Base-by-base conservation (phyloP, 1,284 basidiomycete species). In the Pterulicium gracile region DNA sequence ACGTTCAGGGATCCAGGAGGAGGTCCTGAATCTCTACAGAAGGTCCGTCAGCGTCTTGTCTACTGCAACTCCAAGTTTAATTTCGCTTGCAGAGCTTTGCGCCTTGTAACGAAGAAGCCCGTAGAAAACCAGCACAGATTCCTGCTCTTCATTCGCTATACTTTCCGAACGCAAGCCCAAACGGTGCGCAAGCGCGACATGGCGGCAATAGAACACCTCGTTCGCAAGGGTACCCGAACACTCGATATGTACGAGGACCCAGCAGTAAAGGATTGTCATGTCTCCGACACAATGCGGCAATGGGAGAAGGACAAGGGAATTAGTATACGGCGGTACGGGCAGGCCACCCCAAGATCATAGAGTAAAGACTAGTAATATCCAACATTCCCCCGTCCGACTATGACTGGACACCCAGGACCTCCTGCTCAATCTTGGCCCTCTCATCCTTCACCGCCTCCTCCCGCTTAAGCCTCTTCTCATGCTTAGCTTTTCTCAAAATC, bases 11-110 rank as follows among this genome's bases (percentile, higher is more conserved):
- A 64, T 87, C 18, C 85, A 88, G 58, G 76, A 64, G 53, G 79
- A 88, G 24, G 80, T 85, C 14, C 62, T 88, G 21, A 66, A 73
- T 12, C 67, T 88, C n/a, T 88, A 88, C 55, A 70, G 81, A 64
- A 72, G 82, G 84, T 80, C 48, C 20, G 47, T 36, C 14, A 22
- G 14, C 21, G 36, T 13, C 17, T 17, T 41, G 14, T 43, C 43
- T 10, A 7, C 32, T 46, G 12, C 24, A 18, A 22, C 32, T 24
- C 43, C 43, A 15, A n/a, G n/a, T n/a, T n/a, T 43, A 34, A 34
- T 15, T 10, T 15, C 27, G 27, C 24, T 44, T 39, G 24, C 52
- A 89, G 86, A 40, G 82, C 83, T 22, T 70, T 88, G 24, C 80
- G 85, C 20, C 82, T 87, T 72, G 75, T 77, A 3, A 70, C 65